Conservation (phyloP, 164 flowering plant genomes). For the Macadamia integrifolia region DNA sequence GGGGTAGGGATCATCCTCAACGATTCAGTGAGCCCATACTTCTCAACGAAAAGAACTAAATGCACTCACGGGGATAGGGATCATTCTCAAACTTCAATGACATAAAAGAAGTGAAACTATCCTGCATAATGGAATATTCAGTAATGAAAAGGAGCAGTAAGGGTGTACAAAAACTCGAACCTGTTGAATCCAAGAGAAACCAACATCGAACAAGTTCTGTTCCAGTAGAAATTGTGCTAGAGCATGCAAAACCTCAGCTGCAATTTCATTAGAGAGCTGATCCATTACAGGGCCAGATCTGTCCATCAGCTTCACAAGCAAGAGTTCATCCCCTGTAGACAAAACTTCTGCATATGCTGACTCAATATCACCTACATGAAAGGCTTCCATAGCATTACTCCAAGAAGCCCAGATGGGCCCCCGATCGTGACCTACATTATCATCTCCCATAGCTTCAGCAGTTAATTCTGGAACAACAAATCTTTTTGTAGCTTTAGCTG, state of each 20-base stretch:
- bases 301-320: constrained; percentile 90
- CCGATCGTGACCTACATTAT: constrained; percentile 48
- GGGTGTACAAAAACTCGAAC: constrained; percentile 25
- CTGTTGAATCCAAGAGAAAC: constrained; percentile 90
- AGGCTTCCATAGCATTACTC: constrained; percentile 89
- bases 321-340: constrained; percentile 70
- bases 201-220: constrained; percentile 61
- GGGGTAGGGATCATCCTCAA: no score
- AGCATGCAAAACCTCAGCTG: constrained; percentile 59
- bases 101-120: background rate
- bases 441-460: constrained; percentile 65
- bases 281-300: constrained; percentile 82
- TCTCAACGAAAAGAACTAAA: no score
- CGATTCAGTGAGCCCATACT: no score
- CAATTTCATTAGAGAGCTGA: constrained; percentile 74
- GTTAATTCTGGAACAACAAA: constrained; percentile 60
- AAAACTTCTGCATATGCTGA: constrained; percentile 85
- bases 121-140: no score
- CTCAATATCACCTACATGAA: constrained; percentile 75
- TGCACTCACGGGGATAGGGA: no score
- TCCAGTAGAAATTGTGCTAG: constrained; percentile 68
- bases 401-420: constrained; percentile 74
- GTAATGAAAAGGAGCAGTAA: background rate
- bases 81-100: no score
- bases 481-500: constrained; percentile 41